Percentiles rank a stretch among this genome's conserved stretches.
These are phyloP conservation scores for Gentiana dahurica DNA, from an alignment of 257 asterid genomes.

Conservation along the genomic window DNA sequence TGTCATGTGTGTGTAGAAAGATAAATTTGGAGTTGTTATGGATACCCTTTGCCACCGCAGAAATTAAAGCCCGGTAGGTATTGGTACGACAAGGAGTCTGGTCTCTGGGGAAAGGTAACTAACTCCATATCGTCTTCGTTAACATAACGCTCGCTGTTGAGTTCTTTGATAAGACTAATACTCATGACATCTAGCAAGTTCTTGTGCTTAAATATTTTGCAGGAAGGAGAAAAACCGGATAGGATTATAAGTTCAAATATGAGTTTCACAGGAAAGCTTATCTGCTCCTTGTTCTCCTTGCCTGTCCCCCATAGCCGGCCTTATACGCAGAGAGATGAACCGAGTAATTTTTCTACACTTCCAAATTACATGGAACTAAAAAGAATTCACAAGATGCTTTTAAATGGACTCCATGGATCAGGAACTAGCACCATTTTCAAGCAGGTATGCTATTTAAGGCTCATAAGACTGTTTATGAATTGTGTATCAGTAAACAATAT, in stretches of 20 bases:
- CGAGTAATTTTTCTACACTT: slow-evolving; percentile 57
- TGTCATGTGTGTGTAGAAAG: slow-evolving; percentile 1
- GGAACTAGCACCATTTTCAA: too few species aligned
- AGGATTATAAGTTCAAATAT: slow-evolving; percentile 71
- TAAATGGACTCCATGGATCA: slow-evolving; percentile 78
- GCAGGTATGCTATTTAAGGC: too few species aligned
- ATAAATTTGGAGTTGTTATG: too few species aligned
- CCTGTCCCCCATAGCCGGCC: slow-evolving; percentile 90
- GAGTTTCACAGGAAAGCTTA: slow-evolving; percentile 79
- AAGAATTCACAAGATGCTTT: slow-evolving; percentile 69
- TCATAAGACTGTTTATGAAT: too few species aligned
- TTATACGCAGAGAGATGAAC: slow-evolving; percentile 60
- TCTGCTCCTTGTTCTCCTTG: slow-evolving; percentile 79
- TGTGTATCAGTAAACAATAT: too few species aligned
- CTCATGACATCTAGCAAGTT: too few species aligned
- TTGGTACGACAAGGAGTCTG: slow-evolving; percentile 97
- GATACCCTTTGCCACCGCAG: slow-evolving; percentile 56
- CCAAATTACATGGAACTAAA: slow-evolving; percentile 76
- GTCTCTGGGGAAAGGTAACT: slow-evolving; percentile 88
- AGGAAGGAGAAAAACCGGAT: slow-evolving; percentile 98
- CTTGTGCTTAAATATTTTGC: too few species aligned
- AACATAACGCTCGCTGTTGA: too few species aligned
- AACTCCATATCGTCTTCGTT: too few species aligned
- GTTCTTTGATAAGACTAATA: too few species aligned
- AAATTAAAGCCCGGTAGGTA: slow-evolving; percentile 84